Conservation (phyloP, 768 basidiomycete genomes). For the Leccinum sublutescens region DNA sequence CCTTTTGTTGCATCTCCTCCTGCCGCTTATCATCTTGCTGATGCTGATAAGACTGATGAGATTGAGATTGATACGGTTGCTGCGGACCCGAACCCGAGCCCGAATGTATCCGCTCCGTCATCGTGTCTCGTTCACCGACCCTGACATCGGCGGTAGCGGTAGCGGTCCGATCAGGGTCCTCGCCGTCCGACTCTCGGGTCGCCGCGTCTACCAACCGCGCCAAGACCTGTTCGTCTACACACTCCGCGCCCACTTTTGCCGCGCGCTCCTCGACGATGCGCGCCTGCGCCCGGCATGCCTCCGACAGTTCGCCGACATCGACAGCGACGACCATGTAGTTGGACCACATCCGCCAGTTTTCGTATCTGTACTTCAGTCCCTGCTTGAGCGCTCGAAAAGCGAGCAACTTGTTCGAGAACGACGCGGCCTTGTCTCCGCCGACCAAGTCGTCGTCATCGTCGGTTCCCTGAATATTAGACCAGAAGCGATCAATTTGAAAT, state of each 20-base stretch:
- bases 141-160: slow-evolving; percentile 1
- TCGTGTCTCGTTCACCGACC: slow-evolving; percentile 16
- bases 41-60: background rate
- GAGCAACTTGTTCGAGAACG: slow-evolving; percentile 75
- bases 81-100: background rate
- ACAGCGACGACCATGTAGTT: slow-evolving; percentile 95
- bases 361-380: slow-evolving; percentile 79
- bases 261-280: slow-evolving; percentile 67
- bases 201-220: slow-evolving; percentile 89
- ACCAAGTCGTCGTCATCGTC: background rate
- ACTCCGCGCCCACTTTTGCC: slow-evolving; percentile 45
- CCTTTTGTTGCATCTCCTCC: background rate
- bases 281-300: slow-evolving; percentile 79
- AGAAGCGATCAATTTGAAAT: background rate
- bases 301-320: slow-evolving; percentile 89
- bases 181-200: slow-evolving; percentile 46
- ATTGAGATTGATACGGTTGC: background rate
- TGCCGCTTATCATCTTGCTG: background rate
- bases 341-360: slow-evolving; percentile 98
- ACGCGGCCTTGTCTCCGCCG: slow-evolving; percentile 35
- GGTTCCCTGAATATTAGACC: slow-evolving; percentile 15
- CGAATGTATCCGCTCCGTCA: background rate
- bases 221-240: slow-evolving; percentile 84
- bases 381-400: slow-evolving; percentile 93
- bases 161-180: slow-evolving; percentile 29